Evolutionary conservation across 2,329 filamentous ascomycete genomes (phyloP).

Genomic region (Cladosporium oxysporum): DNA sequence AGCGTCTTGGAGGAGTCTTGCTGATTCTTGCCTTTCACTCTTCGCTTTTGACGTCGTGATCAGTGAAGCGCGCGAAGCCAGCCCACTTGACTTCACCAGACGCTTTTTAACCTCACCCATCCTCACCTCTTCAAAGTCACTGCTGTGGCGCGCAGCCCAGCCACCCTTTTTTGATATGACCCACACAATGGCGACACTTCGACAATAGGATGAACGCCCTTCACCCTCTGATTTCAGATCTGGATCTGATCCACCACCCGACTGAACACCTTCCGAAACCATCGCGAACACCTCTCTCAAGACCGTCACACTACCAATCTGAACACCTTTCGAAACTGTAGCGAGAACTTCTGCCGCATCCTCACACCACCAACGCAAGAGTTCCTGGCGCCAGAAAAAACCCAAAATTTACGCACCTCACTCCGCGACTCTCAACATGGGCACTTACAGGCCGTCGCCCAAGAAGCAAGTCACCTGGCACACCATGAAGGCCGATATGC

Average conservation of each 20-base stretch:
- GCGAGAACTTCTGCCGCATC: neutral
- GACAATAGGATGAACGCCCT: neutral
- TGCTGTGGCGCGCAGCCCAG: neutral
- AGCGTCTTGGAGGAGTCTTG: neutral
- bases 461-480: neutral
- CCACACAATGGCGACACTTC: neutral
- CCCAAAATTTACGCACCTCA: neutral
- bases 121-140: conserved; percentile 1
- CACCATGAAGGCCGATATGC: neutral
- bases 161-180: neutral
- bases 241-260: neutral
- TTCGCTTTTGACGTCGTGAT: neutral
- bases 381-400: neutral
- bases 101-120: neutral
- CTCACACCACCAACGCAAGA: neutral
- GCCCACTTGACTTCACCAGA: neutral
- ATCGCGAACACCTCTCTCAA: neutral
- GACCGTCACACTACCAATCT: neutral
- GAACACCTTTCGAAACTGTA: neutral
- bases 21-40: neutral
- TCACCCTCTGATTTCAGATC: neutral
- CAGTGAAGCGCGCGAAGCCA: neutral
- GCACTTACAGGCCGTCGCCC: neutral
- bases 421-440: neutral
- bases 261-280: neutral